Conservation (phyloP, 2,329 filamentous ascomycete species). For the Aspergillus pseudoglaucus region DNA sequence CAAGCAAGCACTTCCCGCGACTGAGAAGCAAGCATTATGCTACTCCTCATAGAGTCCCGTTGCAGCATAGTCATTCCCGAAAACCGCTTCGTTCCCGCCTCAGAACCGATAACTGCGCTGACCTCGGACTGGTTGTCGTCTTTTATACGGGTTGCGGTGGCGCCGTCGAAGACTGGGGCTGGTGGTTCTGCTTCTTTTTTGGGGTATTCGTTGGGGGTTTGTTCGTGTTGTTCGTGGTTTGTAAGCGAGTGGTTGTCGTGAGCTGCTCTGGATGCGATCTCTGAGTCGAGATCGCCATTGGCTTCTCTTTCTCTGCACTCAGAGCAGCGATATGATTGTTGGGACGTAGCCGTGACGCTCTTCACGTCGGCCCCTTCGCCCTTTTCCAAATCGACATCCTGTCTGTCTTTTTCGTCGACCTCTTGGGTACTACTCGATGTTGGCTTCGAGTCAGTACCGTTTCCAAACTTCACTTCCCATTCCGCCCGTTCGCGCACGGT, state of each 20-base stretch:
- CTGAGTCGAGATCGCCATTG: constrained; percentile 9
- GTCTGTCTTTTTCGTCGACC: constrained; percentile 10
- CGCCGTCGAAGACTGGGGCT: constrained; percentile 15
- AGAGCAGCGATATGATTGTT: constrained; percentile 14
- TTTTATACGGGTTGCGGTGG: constrained; percentile 25
- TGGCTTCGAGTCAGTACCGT: constrained; percentile 41
- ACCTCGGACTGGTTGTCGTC: constrained; percentile 59
- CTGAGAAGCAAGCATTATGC: constrained; percentile 22
- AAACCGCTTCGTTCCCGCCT: constrained; percentile 25
- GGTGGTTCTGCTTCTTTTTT: constrained; percentile 3
- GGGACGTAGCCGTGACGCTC: constrained; percentile 13
- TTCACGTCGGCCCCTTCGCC: constrained; percentile 17
- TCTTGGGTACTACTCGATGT: constrained; percentile 23
- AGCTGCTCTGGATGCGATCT: constrained; percentile 1
- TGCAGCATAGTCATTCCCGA: constrained; percentile 23
- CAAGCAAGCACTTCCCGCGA: constrained; percentile 27
- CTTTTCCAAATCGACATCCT: constrained; percentile 14
- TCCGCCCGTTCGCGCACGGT: constrained; percentile 41
- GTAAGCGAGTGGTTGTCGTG: neutral
- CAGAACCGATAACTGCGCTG: constrained; percentile 49
- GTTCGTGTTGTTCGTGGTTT: neutral
- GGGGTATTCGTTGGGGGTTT: neutral
- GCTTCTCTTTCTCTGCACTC: constrained; percentile 12
- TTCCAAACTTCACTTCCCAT: constrained; percentile 75
- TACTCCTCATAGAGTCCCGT: constrained; percentile 19